phyloP scores from a whole-genome alignment of 208 protist genomes.

The Strigomonas oncopelti region DNA sequence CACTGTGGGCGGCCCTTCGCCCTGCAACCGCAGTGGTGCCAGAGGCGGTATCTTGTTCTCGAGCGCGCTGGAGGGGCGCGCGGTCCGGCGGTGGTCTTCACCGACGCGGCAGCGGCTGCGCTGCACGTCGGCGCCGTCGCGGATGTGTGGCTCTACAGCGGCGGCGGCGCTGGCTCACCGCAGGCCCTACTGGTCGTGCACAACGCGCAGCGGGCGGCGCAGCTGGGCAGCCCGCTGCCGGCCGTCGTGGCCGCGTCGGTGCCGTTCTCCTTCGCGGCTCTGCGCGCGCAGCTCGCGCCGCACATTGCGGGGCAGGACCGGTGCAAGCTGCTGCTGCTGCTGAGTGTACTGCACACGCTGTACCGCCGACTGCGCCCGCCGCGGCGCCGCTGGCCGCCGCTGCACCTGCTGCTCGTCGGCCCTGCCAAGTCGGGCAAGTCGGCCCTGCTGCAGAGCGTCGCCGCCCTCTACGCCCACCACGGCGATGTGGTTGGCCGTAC shows the following conservation, averaged over 20 bases:
- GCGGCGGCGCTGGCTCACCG: too few species aligned
- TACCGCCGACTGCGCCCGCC: slow-evolving; percentile 26
- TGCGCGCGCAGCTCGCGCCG: slow-evolving; percentile 17
- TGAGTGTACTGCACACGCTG: slow-evolving; percentile 32
- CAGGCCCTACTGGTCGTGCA: neutral
- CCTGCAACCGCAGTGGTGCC: neutral
- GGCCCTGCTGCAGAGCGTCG: slow-evolving; percentile 22
- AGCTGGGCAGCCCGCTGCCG: slow-evolving; percentile 58
- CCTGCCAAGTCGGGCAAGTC: slow-evolving; percentile 32
- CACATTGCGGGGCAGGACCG: slow-evolving; percentile 27
- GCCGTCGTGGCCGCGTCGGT: neutral
- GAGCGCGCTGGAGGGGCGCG: too few species aligned
- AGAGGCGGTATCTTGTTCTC: too few species aligned
- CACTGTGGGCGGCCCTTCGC: neutral
- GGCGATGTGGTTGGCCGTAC: slow-evolving; percentile 22
- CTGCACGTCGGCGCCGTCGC: slow-evolving; percentile 38
- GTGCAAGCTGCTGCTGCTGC: slow-evolving; percentile 35
- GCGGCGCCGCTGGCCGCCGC: slow-evolving; percentile 15
- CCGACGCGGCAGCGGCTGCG: slow-evolving; percentile 17
- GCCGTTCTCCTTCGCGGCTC: neutral
- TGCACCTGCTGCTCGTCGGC: slow-evolving; percentile 36
- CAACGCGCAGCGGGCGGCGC: neutral
- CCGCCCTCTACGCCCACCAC: slow-evolving; percentile 19
- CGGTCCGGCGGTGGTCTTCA: slow-evolving; percentile 25
- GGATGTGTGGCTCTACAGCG: neutral